phyloP scores from a whole-genome alignment of 2,329 filamentous ascomycete species.

The Thielaviopsis populi region DNA sequence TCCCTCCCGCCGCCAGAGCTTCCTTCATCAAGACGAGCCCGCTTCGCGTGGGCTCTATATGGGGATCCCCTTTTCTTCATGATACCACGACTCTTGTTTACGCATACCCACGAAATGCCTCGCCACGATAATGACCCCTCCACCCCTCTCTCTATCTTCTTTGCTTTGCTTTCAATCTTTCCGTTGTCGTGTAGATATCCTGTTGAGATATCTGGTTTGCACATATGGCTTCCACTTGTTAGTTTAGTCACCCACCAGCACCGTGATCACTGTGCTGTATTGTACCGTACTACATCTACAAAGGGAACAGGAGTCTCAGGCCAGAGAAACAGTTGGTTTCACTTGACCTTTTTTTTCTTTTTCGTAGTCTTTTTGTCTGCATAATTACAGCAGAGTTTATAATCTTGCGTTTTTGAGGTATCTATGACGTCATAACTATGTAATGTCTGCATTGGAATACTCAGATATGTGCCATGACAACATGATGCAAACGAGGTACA shows the following conservation, averaged over 20 bases:
- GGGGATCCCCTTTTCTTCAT: not conserved
- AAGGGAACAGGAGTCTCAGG: not conserved
- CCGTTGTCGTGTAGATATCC: not conserved
- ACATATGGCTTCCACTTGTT: not conserved
- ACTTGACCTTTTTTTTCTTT: not conserved
- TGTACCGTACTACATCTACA: not conserved
- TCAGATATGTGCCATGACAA: not conserved
- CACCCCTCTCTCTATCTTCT: not conserved
- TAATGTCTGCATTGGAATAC: not conserved
- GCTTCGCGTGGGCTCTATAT: not conserved
- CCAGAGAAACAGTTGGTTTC: not conserved
- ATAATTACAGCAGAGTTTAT: not conserved
- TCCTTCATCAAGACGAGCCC: not conserved
- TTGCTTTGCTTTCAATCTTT: not conserved
- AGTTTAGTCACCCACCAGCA: not conserved
- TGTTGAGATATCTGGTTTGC: not conserved
- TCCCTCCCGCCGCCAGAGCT: not conserved
- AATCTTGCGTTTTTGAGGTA: not conserved
- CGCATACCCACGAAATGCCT: not conserved
- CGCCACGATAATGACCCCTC: not conserved
- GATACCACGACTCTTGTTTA: conserved; percentile 2
- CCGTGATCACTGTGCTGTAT: not conserved
- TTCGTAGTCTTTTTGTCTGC: not conserved
- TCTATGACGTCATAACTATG: not conserved
- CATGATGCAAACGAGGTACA: not conserved